Base-by-base conservation (phyloP, 2,329 filamentous ascomycete genomes). In the Alternaria sp. region DNA sequence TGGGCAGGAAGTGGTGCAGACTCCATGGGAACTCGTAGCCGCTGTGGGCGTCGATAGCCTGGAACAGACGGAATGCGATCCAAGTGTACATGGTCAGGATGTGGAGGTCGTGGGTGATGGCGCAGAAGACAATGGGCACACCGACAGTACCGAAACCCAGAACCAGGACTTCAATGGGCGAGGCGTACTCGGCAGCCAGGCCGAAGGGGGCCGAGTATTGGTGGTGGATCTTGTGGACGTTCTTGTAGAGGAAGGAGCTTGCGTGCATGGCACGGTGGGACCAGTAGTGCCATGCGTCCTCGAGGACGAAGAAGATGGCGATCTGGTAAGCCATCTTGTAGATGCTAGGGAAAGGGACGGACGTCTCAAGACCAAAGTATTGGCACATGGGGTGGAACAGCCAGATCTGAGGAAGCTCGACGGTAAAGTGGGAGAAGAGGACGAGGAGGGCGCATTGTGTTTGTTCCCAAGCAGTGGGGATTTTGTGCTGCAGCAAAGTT, bases 201-300 rank as follows among this genome's bases (percentile, higher is more conserved):
- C 95, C 95, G 75, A 99, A 99, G 17, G 95, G 95, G 11, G 95
- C 95, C 36, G 93, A 97, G 84, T 99, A 99, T 74, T 95, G 94
- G 84, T 99, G 95, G 83, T 99, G 95, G 71, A 99, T 93, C 84
- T 99, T 99, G 86, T 99, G 95, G 72, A 99, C 91, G 74, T 89
- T 86, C 84, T 93, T 96, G 88, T 99, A 99, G 5, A 99, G 88
- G 66, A 65, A 71, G 37, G 93, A 92, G 23, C 92, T 93, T 83
- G 92, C 96, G 84, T 99, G 95, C 81, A 99, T 88, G 41, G 86
- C 87, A 70, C 95, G 92, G 82, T 99, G 95, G 68, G 88, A 88
- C 89, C 93, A 98, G 85, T 99, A 99, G 81, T 99, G 95, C 95
- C 95, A 99, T 67, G 94, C 83, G 80, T 99, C 95, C 80, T 99